Base-by-base conservation (phyloP, 768 basidiomycete genomes). In the Trametes maxima region DNA sequence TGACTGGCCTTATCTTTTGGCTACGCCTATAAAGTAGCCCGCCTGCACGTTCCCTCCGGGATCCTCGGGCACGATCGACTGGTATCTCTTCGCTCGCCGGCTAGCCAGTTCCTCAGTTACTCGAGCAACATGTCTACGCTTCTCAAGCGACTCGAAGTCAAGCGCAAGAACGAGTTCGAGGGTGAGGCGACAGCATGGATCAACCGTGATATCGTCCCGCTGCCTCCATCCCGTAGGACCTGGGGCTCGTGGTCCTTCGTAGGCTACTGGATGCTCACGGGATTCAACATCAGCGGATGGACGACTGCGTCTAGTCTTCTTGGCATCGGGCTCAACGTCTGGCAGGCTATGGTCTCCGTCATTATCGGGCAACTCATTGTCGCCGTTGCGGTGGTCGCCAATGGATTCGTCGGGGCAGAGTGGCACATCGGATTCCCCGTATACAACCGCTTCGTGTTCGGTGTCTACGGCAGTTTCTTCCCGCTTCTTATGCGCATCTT, bases 181-280 rank as follows among this genome's bases (percentile, higher is more conserved):
- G 44, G 37, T 0, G 22, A 59, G 24, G 50, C 66, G 8, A 54
- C 60, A 17, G 55, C 63, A 24, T 67, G 66, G 66, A 48, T 62
- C 43, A 67, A 66, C 50, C 62, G 61, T 40, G 67, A 68, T 56
- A 64, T 68, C 16, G 55, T 64, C 33, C 67, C 67, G 19, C 60
- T 68, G 8, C 65, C 65, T n/a, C 67, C 65, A 3, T 52, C 62
- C 10, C 67, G 67, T 5, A 45, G 67, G 35, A 68, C 67, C 7
- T 68, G 67, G 67, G 67, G 63, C 35, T 28, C 59, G 1, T 58
- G 66, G 53, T 60, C 60, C 5, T 68, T 66, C 58, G 55, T 66
- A 25, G 65, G 63, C 33, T 66, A 58, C 52, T 68, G 67, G 67
- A 50, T 65, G 36, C 59, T 68, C 37, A 63, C 60, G 12, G 57